phyloP scores from a whole-genome alignment of 2,329 filamentous ascomycete species.

The Claviceps humidiphila region DNA sequence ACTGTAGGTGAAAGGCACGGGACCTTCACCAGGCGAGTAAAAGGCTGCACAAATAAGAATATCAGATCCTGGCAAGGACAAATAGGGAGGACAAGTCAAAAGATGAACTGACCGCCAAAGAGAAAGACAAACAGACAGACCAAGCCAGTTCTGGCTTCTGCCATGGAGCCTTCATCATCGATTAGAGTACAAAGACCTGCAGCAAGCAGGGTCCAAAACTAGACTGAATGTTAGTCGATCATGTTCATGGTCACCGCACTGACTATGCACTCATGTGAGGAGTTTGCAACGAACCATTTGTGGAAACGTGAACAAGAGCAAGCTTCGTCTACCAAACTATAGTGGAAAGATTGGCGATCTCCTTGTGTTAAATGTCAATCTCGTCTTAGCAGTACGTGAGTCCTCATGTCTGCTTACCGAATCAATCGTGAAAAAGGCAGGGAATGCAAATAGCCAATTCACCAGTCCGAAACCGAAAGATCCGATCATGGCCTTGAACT shows the following conservation, averaged over 20 bases:
- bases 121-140: conserved; percentile 52
- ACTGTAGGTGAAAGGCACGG: conserved; percentile 48
- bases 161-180: conserved; percentile 14
- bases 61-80: not conserved
- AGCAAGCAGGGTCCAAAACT: conserved; percentile 37
- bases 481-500: conserved; percentile 36
- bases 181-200: conserved; percentile 27
- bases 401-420: conserved; percentile 21
- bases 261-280: not conserved
- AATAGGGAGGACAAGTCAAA: not conserved
- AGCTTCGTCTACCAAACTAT: conserved; percentile 42
- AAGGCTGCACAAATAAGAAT: conserved; percentile 26
- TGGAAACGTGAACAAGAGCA: conserved; percentile 53
- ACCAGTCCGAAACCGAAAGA: conserved; percentile 39
- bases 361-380: not conserved
- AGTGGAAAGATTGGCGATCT: conserved; percentile 5
- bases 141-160: conserved; percentile 32
- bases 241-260: too few relatives aligned
- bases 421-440: conserved; percentile 53
- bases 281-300: conserved; percentile 37
- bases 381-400: too few relatives aligned
- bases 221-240: not conserved
- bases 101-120: conserved; percentile 31
- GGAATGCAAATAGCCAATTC: conserved; percentile 55
- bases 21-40: conserved; percentile 52